Percentiles rank a stretch among this genome's conserved stretches.
Conservation (phyloP, 2,329 filamentous ascomycete genomes). For the Tolypocladium tropicale region DNA sequence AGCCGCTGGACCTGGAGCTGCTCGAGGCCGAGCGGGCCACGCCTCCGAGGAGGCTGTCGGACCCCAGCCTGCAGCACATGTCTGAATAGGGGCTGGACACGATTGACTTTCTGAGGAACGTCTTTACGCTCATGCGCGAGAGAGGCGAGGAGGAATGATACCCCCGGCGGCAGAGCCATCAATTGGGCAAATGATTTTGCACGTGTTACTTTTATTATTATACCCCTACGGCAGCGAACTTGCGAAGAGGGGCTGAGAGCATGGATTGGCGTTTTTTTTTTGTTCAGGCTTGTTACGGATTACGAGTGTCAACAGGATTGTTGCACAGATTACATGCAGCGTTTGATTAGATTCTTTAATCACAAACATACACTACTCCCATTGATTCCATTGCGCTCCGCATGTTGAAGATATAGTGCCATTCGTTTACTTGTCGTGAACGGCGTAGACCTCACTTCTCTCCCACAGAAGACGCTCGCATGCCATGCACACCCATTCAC, state of each 20-base stretch:
- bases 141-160: not conserved
- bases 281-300: not conserved
- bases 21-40: constrained; percentile 14
- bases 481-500: too few relatives aligned
- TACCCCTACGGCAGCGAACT: not conserved
- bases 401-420: not conserved
- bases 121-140: not conserved
- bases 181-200: not conserved
- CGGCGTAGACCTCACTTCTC: too few relatives aligned
- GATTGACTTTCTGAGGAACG: not conserved
- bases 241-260: not conserved
- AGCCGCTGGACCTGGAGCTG: constrained; percentile 19
- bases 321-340: not conserved
- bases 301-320: not conserved
- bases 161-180: not conserved
- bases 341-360: not conserved
- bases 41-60: constrained; percentile 4
- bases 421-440: too few relatives aligned
- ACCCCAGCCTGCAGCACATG: not conserved
- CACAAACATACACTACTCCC: not conserved
- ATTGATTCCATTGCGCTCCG: not conserved
- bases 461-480: too few relatives aligned
- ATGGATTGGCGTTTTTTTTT: not conserved
- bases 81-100: not conserved
- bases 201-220: not conserved